These are phyloP conservation scores for Protomyces inundatus DNA, from an alignment of 1,139 yeast species.

Conservation along the genomic window DNA sequence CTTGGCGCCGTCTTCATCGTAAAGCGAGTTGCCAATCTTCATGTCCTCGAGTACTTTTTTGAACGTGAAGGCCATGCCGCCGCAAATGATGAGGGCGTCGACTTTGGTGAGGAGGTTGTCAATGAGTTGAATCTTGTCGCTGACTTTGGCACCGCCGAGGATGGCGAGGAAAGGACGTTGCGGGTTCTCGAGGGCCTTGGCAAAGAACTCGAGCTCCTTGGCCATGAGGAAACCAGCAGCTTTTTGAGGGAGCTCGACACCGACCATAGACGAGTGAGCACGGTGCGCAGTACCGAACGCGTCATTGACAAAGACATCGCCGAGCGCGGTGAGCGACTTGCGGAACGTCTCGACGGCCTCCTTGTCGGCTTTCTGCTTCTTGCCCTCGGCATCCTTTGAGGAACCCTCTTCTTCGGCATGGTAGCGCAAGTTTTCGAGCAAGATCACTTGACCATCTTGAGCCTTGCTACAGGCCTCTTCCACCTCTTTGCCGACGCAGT, in stretches of 20 bases:
- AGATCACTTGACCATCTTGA: conserved; percentile 55
- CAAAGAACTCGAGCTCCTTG: conserved; percentile 91
- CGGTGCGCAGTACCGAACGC: conserved; percentile 99
- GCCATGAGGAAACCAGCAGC: conserved; percentile 97
- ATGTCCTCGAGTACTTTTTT: conserved; percentile 82
- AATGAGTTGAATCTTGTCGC: conserved; percentile 94
- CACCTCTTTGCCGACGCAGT: conserved; percentile 85
- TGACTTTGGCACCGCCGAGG: conserved; percentile 97
- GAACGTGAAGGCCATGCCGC: conserved; percentile 99
- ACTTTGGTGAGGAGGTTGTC: conserved; percentile 96
- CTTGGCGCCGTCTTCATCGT: conserved; percentile 88
- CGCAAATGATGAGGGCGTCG: conserved; percentile 85
- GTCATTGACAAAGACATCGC: conserved; percentile 93
- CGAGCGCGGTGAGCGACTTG: conserved; percentile 75
- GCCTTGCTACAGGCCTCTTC: conserved; percentile 69
- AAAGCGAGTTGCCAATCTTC: conserved; percentile 80
- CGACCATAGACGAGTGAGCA: conserved; percentile 98
- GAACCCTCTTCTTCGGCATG: conserved; percentile 97
- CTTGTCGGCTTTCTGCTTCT: conserved; percentile 81
- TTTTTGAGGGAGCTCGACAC: conserved; percentile 83
- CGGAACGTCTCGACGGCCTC: conserved; percentile 82
- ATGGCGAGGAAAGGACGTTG: conserved; percentile 95
- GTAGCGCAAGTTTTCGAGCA: conserved; percentile 93
- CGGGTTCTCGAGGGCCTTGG: conserved; percentile 96
- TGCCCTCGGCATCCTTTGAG: conserved; percentile 70